Conservation (phyloP, 345 rosid genomes). For the Geranium brycei region DNA sequence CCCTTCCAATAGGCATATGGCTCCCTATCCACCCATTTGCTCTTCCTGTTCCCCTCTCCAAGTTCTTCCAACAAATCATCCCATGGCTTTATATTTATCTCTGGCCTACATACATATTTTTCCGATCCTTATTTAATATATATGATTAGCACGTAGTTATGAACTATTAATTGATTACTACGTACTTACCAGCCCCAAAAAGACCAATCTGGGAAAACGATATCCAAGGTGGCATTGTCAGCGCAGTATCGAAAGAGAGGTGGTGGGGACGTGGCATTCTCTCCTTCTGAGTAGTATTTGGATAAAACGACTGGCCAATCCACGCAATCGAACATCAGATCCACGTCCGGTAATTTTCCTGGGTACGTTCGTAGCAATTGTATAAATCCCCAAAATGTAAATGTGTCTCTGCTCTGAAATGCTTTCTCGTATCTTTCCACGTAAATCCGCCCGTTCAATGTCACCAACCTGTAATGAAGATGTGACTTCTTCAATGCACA, state of each 20-base stretch:
- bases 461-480: constrained; percentile 12
- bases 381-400: constrained; percentile 48
- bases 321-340: constrained; percentile 44
- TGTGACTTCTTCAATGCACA: too few relatives aligned
- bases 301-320: constrained; percentile 30
- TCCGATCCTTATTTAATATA: too few relatives aligned
- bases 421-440: constrained; percentile 22
- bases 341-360: constrained; percentile 43
- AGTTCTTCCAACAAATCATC: constrained; percentile 29
- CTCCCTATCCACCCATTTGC: constrained; percentile 46
- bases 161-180: too few relatives aligned
- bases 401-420: constrained; percentile 39
- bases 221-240: constrained; percentile 19
- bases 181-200: constrained; percentile 77
- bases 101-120: constrained; percentile 31
- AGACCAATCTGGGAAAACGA: constrained; percentile 60
- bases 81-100: constrained; percentile 72
- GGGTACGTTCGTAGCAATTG: constrained; percentile 49
- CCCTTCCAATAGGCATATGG: constrained; percentile 90
- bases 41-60: constrained; percentile 33
- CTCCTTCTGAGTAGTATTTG: constrained; percentile 15
- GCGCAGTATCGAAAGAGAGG: constrained; percentile 45
- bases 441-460: constrained; percentile 29
- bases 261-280: constrained; percentile 24
- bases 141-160: too few relatives aligned